These are phyloP conservation scores for Diaporthe ampelina DNA, from an alignment of 2,329 filamentous ascomycete genomes.

Conservation along the genomic window DNA sequence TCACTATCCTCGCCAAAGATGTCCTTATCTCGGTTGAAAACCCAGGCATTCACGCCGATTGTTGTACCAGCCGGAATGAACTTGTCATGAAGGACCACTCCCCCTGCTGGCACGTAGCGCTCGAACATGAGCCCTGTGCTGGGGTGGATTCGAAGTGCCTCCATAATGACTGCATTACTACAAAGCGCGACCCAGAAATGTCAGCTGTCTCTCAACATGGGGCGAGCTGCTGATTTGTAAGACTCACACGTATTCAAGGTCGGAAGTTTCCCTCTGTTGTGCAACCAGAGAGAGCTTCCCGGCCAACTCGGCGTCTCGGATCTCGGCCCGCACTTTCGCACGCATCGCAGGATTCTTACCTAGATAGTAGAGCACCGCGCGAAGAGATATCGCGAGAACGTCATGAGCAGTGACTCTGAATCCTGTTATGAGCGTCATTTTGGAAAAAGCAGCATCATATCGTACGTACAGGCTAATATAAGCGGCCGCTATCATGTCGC, in stretches of 20 bases:
- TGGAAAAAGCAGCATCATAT: no score
- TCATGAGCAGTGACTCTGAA: background rate
- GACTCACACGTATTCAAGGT: background rate
- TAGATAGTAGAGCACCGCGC: background rate
- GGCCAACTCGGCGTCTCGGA: background rate
- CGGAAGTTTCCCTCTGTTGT: background rate
- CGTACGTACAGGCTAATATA: background rate
- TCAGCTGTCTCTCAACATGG: no score
- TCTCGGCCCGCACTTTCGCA: background rate
- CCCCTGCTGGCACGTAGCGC: background rate
- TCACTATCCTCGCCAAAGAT: background rate
- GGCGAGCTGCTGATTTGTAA: no score
- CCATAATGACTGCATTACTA: background rate
- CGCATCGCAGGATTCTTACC: background rate
- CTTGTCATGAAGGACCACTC: background rate
- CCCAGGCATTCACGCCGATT: background rate
- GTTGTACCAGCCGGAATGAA: background rate
- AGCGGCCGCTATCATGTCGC: background rate
- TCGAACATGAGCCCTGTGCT: constrained; percentile 2
- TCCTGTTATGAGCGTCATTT: no score
- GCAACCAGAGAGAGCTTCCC: background rate
- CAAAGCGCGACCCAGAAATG: background rate
- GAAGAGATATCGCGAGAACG: background rate
- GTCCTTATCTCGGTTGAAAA: background rate
- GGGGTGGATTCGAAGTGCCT: background rate